phyloP scores from a whole-genome alignment of 139 green algal species.

The Chlamydomonas schloesseri region DNA sequence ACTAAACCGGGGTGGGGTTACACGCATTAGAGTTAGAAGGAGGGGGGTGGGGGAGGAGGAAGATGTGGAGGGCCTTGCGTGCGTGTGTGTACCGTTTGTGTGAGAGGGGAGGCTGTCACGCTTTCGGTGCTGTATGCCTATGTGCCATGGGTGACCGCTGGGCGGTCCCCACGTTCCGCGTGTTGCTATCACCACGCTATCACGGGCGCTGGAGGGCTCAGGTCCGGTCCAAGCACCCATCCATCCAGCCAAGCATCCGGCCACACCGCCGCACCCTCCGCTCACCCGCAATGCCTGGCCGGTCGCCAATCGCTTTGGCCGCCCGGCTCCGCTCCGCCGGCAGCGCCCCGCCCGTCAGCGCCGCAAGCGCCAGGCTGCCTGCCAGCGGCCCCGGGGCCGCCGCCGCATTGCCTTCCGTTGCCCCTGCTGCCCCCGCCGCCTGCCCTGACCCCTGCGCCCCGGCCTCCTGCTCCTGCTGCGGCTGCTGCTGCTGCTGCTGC shows the following conservation, averaged over 20 bases:
- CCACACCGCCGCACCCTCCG: background rate
- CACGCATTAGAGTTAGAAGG: background rate
- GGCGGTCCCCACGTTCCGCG: too few relatives aligned
- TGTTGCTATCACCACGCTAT: too few relatives aligned
- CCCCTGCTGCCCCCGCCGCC: background rate
- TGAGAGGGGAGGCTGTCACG: too few relatives aligned
- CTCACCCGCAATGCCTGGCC: slow-evolving; percentile 49
- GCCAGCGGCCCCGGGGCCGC: slow-evolving; percentile 19
- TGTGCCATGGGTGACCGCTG: too few relatives aligned
- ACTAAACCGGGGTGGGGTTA: too few relatives aligned
- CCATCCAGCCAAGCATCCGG: too few relatives aligned
- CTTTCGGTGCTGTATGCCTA: too few relatives aligned
- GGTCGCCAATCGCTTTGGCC: slow-evolving; percentile 47
- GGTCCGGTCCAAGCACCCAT: too few relatives aligned
- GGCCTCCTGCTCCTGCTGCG: background rate
- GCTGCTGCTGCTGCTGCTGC: slow-evolving; percentile 19
- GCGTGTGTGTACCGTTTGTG: too few relatives aligned
- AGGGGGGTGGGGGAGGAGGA: background rate
- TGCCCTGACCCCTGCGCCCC: background rate
- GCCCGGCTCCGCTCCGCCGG: slow-evolving; percentile 51
- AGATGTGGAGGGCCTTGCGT: background rate
- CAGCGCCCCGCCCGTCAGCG: slow-evolving; percentile 56
- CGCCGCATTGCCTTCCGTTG: background rate
- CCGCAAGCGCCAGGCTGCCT: slow-evolving; percentile 43
- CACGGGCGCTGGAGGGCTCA: too few relatives aligned